Evolutionary conservation across 345 rosid genomes (phyloP), one percentile per base, ranked within the genome.

Genomic region (Arabidopsis thaliana): DNA sequence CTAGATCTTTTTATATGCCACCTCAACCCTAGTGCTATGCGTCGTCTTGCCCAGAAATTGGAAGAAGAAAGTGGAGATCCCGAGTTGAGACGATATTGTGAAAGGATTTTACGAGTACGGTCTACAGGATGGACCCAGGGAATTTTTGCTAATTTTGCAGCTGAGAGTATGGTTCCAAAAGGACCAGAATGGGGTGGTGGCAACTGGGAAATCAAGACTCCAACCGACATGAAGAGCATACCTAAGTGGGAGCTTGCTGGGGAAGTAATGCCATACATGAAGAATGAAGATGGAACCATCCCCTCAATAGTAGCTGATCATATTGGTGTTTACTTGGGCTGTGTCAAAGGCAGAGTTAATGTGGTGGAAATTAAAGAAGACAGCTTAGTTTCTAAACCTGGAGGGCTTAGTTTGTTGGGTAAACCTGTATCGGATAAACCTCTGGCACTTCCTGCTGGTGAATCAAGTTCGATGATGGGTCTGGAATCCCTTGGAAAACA

Each of bases 111-210:
- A 80, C 86, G 99, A 87, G 86, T 75, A 55, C 88, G 98, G 48
- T 95, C 98, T 80, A 87, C 93, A 41, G 98, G 99, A 78, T 92
- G 98, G 99, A 95, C 99, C 13, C 99, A 95, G 69, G 97, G 99
- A 41, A 90, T 95, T 70, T 95, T 95, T 77, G 97, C 98, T n/a
- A 95, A 95, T 77, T 95, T 95, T 81, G 98, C 98, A 79, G 97
- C 99, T 28, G 99, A 95, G 85, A 92, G 94, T 80, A 89, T 95
- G 96, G 98, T 92, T 74, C 99, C 97, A 2, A 95, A 95, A 81
- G 98, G 99, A 73, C 81, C 93, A 62, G 97, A 89, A 83, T 95
- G 99, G 99, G 98, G 98, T 76, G 99, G 99, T 80, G 98, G 97
- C 60, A 95, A 95, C 87, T 95, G 98, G 99, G 99, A 95, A 83